These are phyloP conservation scores for Agrostemma githago DNA, from an alignment of 148 eudicot genomes.

Conservation along the genomic window DNA sequence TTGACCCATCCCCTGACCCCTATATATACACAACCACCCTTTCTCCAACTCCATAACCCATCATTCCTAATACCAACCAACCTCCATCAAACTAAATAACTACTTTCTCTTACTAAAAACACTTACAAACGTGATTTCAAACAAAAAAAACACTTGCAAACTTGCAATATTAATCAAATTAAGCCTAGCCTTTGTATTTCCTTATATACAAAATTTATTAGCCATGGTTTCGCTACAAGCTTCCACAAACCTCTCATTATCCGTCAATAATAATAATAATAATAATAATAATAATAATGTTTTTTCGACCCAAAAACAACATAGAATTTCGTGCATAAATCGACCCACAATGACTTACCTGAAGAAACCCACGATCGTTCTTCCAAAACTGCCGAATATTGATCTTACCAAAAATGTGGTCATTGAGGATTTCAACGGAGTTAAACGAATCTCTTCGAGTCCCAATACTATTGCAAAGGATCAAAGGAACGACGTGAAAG, in stretches of 20 bases:
- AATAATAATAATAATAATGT: neutral
- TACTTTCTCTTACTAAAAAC: neutral
- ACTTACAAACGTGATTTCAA: neutral
- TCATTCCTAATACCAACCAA: neutral
- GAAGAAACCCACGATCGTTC: slow-evolving; percentile 9
- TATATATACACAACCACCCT: neutral
- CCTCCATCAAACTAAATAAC: neutral
- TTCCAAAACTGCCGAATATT: slow-evolving; percentile 18
- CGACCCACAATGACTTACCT: slow-evolving; percentile 4
- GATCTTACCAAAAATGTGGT: slow-evolving; percentile 9
- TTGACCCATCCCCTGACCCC: slow-evolving; percentile 11
- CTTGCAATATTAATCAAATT: too few species aligned
- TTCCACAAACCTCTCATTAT: neutral
- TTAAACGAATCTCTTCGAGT: neutral
- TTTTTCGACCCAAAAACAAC: slow-evolving; percentile 6
- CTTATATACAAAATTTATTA: neutral
- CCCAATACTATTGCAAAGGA: neutral
- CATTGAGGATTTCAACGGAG: slow-evolving; percentile 5
- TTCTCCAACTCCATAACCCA: neutral
- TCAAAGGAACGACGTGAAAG: neutral
- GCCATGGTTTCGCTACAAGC: slow-evolving; percentile 23
- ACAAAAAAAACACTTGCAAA: too few species aligned
- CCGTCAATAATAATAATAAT: neutral
- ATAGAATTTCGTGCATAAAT: slow-evolving; percentile 1
- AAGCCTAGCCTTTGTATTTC: neutral